Percentiles rank a stretch among this genome's conserved stretches.
Conservation (phyloP, 305 asterid genomes). For the Solanum hybrid region DNA sequence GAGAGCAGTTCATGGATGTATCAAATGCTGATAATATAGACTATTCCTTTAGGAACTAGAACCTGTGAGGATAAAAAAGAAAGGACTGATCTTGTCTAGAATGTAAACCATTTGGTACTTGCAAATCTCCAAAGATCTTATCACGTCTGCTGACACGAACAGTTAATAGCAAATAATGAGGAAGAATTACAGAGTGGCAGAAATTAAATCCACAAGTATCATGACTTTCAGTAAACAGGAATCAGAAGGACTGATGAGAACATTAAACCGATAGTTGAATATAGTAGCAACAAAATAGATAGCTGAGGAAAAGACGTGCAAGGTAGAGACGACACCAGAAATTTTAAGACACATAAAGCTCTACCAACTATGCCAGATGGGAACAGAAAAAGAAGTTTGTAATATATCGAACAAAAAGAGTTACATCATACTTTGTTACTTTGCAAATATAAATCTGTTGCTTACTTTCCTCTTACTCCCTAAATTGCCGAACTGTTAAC, state of each 20-base stretch:
- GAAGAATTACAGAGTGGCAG: not conserved
- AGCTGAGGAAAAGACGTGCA: not conserved
- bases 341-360: not conserved
- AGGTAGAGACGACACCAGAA: not conserved
- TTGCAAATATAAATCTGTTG: not conserved
- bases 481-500: not conserved
- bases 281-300: not conserved
- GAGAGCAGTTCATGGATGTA: not conserved
- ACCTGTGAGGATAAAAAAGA: not conserved
- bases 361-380: not conserved
- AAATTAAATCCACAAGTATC: not conserved
- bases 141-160: not conserved
- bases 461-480: not conserved
- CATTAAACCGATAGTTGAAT: not conserved
- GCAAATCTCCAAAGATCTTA: not conserved
- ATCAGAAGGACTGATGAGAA: not conserved
- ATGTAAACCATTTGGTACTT: not conserved
- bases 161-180: not conserved
- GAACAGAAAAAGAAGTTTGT: not conserved
- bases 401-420: not conserved
- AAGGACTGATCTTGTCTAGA: not conserved
- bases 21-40: not conserved
- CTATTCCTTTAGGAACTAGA: not conserved
- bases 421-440: not conserved
- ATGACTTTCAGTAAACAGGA: not conserved